Evolutionary conservation across 495 filamentous ascomycete species (phyloP), one percentile per base, ranked within the genome.

Genomic region (Peziza echinospora): DNA sequence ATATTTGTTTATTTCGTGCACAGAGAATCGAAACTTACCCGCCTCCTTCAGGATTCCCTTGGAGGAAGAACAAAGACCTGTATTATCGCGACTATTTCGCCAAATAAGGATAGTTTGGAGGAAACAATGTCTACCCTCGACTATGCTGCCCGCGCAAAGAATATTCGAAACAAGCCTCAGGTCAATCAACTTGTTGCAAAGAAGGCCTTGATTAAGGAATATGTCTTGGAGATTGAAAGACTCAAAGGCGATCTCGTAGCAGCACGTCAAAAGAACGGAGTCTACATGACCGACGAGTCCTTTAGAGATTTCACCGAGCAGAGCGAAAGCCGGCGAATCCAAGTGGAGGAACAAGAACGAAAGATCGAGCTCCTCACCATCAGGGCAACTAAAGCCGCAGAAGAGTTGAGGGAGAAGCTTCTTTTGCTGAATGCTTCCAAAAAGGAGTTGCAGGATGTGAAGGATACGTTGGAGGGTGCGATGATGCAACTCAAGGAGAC

Each of bases 91-190:
- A 97, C 91, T 0, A 73, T 97, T 40, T 94, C 89, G 1, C 85
- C 91, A 5, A 82, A 85, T 5, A 85, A 84, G 58, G 85, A 76
- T 64, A 97, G 94, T 55, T 69, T 96, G 11, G 89, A 97, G 55
- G 89, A 97, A 60, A 97, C 89, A 0, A 94, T 96, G 44, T 94
- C 87, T 1, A 96, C 91, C 0, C 69, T 97, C 2, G 89, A 97
- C 60, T 97, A 97, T 58, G 91, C 89, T 8, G 93, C 94, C 60
- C 73, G 89, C 19, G 89, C 91, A 2, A 97, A 97, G 65, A 93
- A 96, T 55, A 97, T 97, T 51, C 80, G 83, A 19, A 97, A 97
- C 61, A 93, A 94, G 60, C 89, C 89, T 4, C 89, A 97, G 56
- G 72, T 91, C 54, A 96, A 96, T 60, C 80, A 82, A 24, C 72